A percentile compares a stretch with the other conserved stretches of the same genome.
Evolutionary conservation across 2,329 filamentous ascomycete species (phyloP).

Genomic region (Myriangium duriaei): DNA sequence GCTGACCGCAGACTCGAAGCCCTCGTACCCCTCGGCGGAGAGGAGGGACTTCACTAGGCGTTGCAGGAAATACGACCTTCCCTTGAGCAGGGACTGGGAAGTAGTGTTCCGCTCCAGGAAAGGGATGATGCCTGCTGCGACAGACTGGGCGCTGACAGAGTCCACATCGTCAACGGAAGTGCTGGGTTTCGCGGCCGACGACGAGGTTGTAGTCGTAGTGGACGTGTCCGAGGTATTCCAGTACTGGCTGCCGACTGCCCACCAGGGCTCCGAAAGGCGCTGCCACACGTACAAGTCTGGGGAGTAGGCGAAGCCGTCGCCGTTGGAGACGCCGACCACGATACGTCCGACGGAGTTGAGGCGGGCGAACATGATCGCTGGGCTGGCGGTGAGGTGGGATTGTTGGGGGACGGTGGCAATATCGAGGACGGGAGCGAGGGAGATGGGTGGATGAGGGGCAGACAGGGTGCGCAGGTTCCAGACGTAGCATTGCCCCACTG

Average conservation of each 20-base stretch:
- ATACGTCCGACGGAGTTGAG: slow-evolving; percentile 80
- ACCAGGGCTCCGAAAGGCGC: slow-evolving; percentile 91
- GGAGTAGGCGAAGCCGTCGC: slow-evolving; percentile 86
- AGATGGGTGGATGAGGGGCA: slow-evolving; percentile 79
- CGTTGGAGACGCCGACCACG: slow-evolving; percentile 83
- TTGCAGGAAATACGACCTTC: slow-evolving; percentile 81
- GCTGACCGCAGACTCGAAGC: slow-evolving; percentile 79
- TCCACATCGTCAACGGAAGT: slow-evolving; percentile 42
- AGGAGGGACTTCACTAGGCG: slow-evolving; percentile 81
- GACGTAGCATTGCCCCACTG: slow-evolving; percentile 78
- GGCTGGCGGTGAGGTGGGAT: slow-evolving; percentile 63
- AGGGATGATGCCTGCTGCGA: slow-evolving; percentile 87
- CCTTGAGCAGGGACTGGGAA: slow-evolving; percentile 79
- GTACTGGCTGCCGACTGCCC: slow-evolving; percentile 94
- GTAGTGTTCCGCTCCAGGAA: slow-evolving; percentile 91
- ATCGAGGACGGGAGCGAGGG: slow-evolving; percentile 77
- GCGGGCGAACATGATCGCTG: slow-evolving; percentile 79
- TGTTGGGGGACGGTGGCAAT: slow-evolving; percentile 69
- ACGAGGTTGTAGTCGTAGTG: slow-evolving; percentile 55
- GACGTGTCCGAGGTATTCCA: slow-evolving; percentile 97
- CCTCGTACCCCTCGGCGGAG: slow-evolving; percentile 80
- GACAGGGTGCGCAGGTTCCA: slow-evolving; percentile 82
- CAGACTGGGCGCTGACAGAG: slow-evolving; percentile 41
- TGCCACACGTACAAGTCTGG: slow-evolving; percentile 84
- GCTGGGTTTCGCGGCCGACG: slow-evolving; percentile 11